Percentiles rank a stretch among this genome's conserved stretches.
phyloP scores from a whole-genome alignment of 306 rosid genomes.

The Quercus engelmannii region DNA sequence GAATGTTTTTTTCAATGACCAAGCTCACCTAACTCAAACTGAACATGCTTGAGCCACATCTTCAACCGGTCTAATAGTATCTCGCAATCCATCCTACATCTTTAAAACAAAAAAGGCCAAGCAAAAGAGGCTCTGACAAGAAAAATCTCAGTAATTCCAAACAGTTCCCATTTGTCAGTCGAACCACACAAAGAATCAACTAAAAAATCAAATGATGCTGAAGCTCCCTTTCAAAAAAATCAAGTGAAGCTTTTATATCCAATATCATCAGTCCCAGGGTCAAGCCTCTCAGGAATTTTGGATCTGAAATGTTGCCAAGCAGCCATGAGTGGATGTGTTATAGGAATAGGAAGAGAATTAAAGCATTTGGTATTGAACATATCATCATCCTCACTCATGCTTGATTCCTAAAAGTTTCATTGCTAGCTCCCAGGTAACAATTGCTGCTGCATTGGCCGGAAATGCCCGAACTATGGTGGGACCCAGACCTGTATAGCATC shows the following conservation, averaged over 20 bases:
- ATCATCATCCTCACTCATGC: slow-evolving; percentile 38
- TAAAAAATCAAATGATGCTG: not conserved
- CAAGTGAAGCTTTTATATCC: not conserved
- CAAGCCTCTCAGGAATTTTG: not conserved
- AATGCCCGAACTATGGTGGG: slow-evolving; percentile 83
- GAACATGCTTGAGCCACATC: not conserved
- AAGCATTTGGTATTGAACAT: slow-evolving; percentile 8
- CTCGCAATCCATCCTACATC: not conserved
- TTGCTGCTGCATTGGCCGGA: slow-evolving; percentile 94
- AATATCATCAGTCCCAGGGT: not conserved
- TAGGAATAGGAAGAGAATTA: not conserved
- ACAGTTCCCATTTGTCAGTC: not conserved
- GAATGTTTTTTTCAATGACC: not conserved
- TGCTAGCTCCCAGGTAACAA: slow-evolving; percentile 90
- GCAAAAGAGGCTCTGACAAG: not conserved
- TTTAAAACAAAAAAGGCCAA: not conserved
- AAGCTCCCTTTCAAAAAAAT: not conserved
- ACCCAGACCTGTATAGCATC: slow-evolving; percentile 86
- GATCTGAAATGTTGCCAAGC: not conserved
- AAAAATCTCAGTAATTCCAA: not conserved
- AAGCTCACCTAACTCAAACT: not conserved
- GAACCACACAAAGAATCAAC: not conserved
- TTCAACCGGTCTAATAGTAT: not conserved
- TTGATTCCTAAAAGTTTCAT: slow-evolving; percentile 64
- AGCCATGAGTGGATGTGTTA: not conserved